Evolutionary conservation across 148 eudicot species (phyloP), one percentile per base, ranked within the genome.

Genomic region (Tetragonia tetragonoides): DNA sequence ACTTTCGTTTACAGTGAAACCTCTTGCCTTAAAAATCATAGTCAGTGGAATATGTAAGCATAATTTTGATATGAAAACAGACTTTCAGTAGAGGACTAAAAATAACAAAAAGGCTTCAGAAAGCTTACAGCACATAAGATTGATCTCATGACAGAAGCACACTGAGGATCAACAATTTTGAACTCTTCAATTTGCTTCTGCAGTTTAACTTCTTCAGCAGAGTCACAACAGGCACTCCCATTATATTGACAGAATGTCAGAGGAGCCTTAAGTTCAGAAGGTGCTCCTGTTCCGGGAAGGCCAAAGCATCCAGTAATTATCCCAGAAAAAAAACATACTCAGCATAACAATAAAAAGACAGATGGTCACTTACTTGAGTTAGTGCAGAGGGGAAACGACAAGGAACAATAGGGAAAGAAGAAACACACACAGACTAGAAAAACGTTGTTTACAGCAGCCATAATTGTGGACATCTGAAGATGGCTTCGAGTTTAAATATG

Each of bases 81-180:
- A 49, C 53, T 49, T 10, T 10, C 14, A 49, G 53, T 49, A 2
- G 53, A 49, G 53, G 53, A 49, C 11, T 2, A 14, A 10, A 8
- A 49, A 28, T 2, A 46, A 46, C n/a, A 56, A 56, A 56, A 15
- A 56, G 60, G n/a, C 60, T 56, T 51, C 17, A 20, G n/a, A 59
- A 59, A 14, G 39, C 86, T 85, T 85, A 89, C 91, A 70, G 91
- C 78, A 24, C 91, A 89, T 34, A 87, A 75, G 77, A 89, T 68
- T 23, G 88, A 85, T 83, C 80, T 85, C 54, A 89, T 12, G 57
- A 85, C 40, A 23, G 91, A 75, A 81, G 88, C 86, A 85, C 92
- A 89, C 28, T 18, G 75, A 60, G 82, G 64, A 76, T 89, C 83
- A 76, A 89, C 80, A 14, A 87, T 79, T 28, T 80, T 89, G 86